These are phyloP conservation scores for Debaryomyces fabryi DNA, from an alignment of 1,139 yeast species.

Conservation along the genomic window DNA sequence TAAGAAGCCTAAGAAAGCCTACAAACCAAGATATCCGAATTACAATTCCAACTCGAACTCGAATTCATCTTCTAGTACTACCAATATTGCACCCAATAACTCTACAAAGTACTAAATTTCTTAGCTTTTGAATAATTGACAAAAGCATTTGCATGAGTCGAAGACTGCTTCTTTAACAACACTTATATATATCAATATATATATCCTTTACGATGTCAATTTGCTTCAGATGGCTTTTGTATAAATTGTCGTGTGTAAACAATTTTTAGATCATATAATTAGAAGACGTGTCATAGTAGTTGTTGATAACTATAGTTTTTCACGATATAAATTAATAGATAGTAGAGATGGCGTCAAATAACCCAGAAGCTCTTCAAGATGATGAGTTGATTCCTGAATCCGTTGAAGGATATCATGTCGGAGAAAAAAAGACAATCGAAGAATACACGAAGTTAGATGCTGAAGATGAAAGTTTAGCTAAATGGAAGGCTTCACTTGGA, in stretches of 20 bases:
- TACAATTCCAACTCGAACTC: background rate
- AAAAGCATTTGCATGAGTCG: background rate
- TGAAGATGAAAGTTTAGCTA: slow-evolving; percentile 86
- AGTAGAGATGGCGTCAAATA: slow-evolving; percentile 4
- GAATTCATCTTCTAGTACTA: background rate
- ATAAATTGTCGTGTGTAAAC: background rate
- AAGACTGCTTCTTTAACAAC: background rate
- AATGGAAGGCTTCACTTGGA: slow-evolving; percentile 93
- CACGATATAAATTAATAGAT: background rate
- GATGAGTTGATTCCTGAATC: slow-evolving; percentile 69
- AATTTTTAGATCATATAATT: slow-evolving; percentile 2
- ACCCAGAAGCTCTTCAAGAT: slow-evolving; percentile 24
- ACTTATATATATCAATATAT: background rate
- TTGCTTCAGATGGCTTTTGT: background rate
- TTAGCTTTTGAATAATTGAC: background rate
- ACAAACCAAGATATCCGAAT: slow-evolving; percentile 1
- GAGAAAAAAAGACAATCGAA: slow-evolving; percentile 82
- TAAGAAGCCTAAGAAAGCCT: slow-evolving; percentile 8
- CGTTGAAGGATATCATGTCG: slow-evolving; percentile 71
- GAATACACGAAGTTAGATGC: slow-evolving; percentile 87
- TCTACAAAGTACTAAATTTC: background rate
- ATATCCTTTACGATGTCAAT: background rate
- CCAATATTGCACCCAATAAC: background rate
- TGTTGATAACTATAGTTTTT: background rate
- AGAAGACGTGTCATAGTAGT: slow-evolving; percentile 1